Conservation (phyloP, 306 rosid species). For the Cucurbita pepo region DNA sequence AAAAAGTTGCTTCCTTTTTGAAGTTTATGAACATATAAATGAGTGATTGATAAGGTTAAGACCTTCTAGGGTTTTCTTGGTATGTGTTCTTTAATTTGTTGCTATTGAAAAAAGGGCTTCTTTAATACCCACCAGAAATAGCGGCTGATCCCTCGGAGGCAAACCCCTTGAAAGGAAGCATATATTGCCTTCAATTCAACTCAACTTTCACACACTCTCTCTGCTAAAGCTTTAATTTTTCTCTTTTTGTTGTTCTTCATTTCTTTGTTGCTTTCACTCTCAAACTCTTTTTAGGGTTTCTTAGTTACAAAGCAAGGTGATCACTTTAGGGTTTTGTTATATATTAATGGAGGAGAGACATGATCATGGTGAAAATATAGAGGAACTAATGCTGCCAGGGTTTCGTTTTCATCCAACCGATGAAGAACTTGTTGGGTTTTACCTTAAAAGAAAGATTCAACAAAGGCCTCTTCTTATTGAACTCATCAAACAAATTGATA, state of each 20-base stretch:
- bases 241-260: background rate
- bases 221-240: background rate
- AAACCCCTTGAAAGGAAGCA: conserved; percentile 68
- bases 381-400: conserved; percentile 80
- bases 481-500: conserved; percentile 89
- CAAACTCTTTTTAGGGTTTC: background rate
- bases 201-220: background rate
- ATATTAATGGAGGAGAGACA: conserved; percentile 6
- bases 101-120: conserved; percentile 14
- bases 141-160: conserved; percentile 92
- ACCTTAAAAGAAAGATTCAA: conserved; percentile 78
- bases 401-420: conserved; percentile 97
- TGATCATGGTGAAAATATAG: conserved; percentile 31
- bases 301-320: background rate
- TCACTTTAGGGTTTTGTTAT: background rate
- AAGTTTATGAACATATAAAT: background rate
- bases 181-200: conserved; percentile 25
- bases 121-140: conserved; percentile 66
- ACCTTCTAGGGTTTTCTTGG: conserved; percentile 8
- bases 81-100: background rate
- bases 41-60: background rate
- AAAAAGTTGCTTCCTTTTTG: background rate
- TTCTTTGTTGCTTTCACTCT: background rate
- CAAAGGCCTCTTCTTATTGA: conserved; percentile 77
- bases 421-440: conserved; percentile 95